Evolutionary conservation across 2,329 filamentous ascomycete genomes (phyloP).

Genomic region (Phyllachora maydis): DNA sequence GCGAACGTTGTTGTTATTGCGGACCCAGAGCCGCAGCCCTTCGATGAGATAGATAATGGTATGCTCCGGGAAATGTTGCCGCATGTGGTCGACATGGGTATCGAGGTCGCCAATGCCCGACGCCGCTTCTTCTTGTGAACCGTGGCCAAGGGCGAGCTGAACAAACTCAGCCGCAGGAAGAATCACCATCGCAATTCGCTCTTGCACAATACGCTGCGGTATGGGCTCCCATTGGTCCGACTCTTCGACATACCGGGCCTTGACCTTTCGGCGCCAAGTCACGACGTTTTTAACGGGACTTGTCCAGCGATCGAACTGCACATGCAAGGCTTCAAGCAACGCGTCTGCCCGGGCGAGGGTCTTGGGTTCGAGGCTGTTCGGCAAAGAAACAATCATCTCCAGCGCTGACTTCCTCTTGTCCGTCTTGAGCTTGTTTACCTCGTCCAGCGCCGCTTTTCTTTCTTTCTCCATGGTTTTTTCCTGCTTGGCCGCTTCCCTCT

Average conservation of each 20-base stretch:
- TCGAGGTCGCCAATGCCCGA: conserved; percentile 29
- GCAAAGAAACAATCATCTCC: conserved; percentile 62
- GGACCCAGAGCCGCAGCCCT: conserved; percentile 42
- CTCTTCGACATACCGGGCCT: conserved; percentile 38
- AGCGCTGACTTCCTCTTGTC: conserved; percentile 53
- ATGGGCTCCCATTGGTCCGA: conserved; percentile 45
- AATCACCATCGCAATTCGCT: conserved; percentile 41
- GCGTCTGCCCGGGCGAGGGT: conserved; percentile 22
- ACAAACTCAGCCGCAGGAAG: conserved; percentile 46
- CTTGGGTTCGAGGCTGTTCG: conserved; percentile 28
- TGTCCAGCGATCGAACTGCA: conserved; percentile 21
- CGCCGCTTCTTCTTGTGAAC: too few species aligned
- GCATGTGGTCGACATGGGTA: conserved; percentile 34
- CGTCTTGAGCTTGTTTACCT: conserved; percentile 52
- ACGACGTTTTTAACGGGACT: conserved; percentile 30
- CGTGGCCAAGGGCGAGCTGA: conserved; percentile 28
- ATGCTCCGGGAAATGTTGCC: conserved; percentile 26
- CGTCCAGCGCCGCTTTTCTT: conserved; percentile 41
- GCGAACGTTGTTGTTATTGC: conserved; percentile 44
- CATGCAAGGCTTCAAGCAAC: conserved; percentile 27
- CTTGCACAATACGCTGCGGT: conserved; percentile 24
- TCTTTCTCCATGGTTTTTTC: conserved; percentile 42
- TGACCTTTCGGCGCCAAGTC: conserved; percentile 49
- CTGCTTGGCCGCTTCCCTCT: conserved; percentile 38
- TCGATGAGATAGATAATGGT: conserved; percentile 53